Evolutionary conservation across 169 alveolate genomes (phyloP), one percentile per base, ranked within the genome.

Genomic region (Perkinsus marinus): DNA sequence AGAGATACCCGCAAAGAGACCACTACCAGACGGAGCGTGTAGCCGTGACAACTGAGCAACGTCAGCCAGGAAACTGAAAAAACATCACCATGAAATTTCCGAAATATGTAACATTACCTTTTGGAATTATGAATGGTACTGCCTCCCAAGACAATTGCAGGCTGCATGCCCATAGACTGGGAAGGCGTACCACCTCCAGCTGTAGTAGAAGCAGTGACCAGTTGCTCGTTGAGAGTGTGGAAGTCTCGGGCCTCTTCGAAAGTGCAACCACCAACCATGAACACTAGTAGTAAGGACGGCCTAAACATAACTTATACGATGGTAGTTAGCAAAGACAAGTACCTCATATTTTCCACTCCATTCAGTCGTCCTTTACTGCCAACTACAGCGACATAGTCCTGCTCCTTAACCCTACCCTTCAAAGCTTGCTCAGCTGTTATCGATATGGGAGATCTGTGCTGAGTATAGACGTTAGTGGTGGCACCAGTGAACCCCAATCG

Each of bases 211-310:
- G 79, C 22, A 16, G 30, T 26, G 9, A 16, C 95, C 19, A 92
- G 39, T 91, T 43, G 69, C 91, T 68, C 79, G 46, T 94, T 95
- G 90, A 96, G 94, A 68, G 93, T 92, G 39, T 97, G 96, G 90
- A 97, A 91, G 93, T 97, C 98, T 91, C 97, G 95, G 30, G 97
- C 98, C 94, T 98, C 99, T 95, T 98, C 99, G 93, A 94, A 98
- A 0, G 99, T 97, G 34, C 96, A 95, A 6, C 99, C 99, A 9
- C 99, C 99, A 39, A 97, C 97, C 38, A 96, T 93, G 92, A 97
- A 98, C 34, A 97, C 79, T 57, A 57, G 79, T 30, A 57, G 5
- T 30, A 57, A 57, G 95, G 91, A 97, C 95, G 38, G 93, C 93
- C 92, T 94, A 39, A 37, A 79, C 41, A 0, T 37, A 39, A 41